These are phyloP conservation scores for Daldinia vernicosa DNA, from an alignment of 495 filamentous ascomycete species.

Conservation along the genomic window DNA sequence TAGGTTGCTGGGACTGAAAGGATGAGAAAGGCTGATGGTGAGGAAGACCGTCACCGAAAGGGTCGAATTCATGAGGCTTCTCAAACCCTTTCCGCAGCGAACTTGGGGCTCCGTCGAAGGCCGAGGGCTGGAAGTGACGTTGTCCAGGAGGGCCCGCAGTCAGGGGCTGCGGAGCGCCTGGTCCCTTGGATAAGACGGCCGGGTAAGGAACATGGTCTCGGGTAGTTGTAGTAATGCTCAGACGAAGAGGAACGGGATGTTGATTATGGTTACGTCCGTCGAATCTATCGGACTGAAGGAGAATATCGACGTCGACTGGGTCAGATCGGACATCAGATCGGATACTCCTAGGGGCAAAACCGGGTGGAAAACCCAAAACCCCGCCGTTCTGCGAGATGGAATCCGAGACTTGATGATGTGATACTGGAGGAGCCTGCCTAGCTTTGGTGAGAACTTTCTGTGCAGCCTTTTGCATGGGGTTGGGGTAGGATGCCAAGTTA, in stretches of 20 bases:
- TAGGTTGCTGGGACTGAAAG: conserved; percentile 1
- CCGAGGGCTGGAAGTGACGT: conserved; percentile 49
- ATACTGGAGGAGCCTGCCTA: conserved; percentile 20
- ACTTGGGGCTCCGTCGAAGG: conserved; percentile 40
- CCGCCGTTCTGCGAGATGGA: conserved; percentile 7
- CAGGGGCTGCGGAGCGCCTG: conserved; percentile 55
- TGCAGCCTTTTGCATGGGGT: conserved; percentile 57
- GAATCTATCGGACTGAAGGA: conserved; percentile 19
- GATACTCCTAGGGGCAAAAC: not conserved
- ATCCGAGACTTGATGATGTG: conserved; percentile 14
- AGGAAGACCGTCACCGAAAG: conserved; percentile 18
- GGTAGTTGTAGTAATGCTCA: conserved; percentile 5
- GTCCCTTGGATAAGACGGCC: conserved; percentile 41
- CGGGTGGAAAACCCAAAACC: conserved; percentile 1
- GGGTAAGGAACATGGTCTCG: conserved; percentile 26
- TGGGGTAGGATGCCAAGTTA: conserved; percentile 57
- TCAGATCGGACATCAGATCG: conserved; percentile 5
- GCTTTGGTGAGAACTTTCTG: conserved; percentile 52
- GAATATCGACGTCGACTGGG: not conserved
- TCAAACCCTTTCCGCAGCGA: conserved; percentile 17
- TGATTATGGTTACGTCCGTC: conserved; percentile 16
- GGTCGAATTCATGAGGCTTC: conserved; percentile 41
- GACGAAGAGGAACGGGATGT: conserved; percentile 1
- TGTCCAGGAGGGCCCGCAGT: conserved; percentile 59
- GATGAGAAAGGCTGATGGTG: conserved; percentile 13